Evolutionary conservation across 306 rosid species (phyloP).

Genomic region (Abrus precatorius): DNA sequence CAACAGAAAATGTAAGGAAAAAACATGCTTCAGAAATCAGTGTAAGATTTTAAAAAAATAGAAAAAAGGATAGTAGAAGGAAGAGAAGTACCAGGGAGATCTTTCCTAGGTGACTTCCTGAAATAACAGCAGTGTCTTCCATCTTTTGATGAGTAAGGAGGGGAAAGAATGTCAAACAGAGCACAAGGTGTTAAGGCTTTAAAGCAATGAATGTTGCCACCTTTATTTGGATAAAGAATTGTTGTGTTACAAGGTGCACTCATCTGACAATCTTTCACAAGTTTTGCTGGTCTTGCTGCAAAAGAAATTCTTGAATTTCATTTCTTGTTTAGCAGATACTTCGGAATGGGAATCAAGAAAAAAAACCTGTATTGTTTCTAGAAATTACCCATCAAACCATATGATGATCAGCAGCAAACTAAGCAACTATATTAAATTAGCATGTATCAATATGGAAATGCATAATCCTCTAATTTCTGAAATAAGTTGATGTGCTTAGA

Average conservation of each 20-base stretch:
- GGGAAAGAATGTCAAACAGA: conserved; percentile 61
- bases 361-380: neutral
- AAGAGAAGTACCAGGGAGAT: conserved; percentile 52
- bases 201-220: conserved; percentile 61
- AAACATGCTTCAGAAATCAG: conserved; percentile 30
- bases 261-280: conserved; percentile 55
- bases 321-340: conserved; percentile 14
- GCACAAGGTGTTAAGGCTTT: conserved; percentile 59
- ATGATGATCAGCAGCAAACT: conserved; percentile 2
- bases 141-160: conserved; percentile 56
- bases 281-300: conserved; percentile 58
- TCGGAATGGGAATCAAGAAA: conserved; percentile 4
- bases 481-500: neutral
- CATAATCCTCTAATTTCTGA: conserved; percentile 19
- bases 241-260: conserved; percentile 54
- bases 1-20: conserved; percentile 23
- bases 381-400: conserved; percentile 10
- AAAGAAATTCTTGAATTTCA: neutral
- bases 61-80: neutral
- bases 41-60: too few species aligned
- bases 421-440: conserved; percentile 1
- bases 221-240: conserved; percentile 55
- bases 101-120: conserved; percentile 41
- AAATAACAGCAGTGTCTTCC: conserved; percentile 60
- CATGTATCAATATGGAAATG: conserved; percentile 28